Conservation (phyloP, 116 monocot species). For the Posidonia oceanica region DNA sequence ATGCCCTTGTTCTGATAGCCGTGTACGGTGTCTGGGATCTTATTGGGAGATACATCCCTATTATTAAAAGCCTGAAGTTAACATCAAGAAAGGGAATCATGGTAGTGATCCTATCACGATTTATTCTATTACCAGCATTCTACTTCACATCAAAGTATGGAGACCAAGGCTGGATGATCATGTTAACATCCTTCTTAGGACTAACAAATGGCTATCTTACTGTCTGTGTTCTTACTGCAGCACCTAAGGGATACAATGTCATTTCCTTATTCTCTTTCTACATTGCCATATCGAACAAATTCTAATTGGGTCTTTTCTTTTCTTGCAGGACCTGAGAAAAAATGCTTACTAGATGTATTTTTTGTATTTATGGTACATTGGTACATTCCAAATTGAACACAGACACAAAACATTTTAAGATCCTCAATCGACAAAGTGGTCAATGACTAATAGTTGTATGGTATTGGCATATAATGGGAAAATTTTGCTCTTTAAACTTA, state of each 20-base stretch:
- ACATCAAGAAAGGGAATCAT: conserved; percentile 32
- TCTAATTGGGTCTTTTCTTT: too few species aligned
- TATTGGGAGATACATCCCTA: conserved; percentile 42
- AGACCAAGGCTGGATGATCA: conserved; percentile 54
- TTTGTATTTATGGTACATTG: too few species aligned
- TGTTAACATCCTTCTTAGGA: conserved; percentile 47
- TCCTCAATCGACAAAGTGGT: too few species aligned
- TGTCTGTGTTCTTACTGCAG: conserved; percentile 42
- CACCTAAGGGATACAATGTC: conserved; percentile 65
- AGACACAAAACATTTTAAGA: too few species aligned
- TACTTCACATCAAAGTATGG: conserved; percentile 56
- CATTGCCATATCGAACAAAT: too few species aligned
- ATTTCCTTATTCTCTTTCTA: not conserved
- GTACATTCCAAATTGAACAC: too few species aligned
- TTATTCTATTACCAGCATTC: conserved; percentile 42
- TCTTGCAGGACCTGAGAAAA: conserved; percentile 15
- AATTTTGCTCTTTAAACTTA: too few species aligned
- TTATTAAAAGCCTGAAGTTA: conserved; percentile 19
- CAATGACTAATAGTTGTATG: too few species aligned
- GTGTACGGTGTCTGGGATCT: conserved; percentile 50
- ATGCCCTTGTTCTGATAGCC: conserved; percentile 45
- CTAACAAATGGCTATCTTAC: conserved; percentile 57
- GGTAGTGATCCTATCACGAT: conserved; percentile 17
- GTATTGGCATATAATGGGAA: too few species aligned
- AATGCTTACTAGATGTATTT: not conserved